Evolutionary conservation across 1,139 yeast species (phyloP).

Genomic region (Scheffersomyces titani): DNA sequence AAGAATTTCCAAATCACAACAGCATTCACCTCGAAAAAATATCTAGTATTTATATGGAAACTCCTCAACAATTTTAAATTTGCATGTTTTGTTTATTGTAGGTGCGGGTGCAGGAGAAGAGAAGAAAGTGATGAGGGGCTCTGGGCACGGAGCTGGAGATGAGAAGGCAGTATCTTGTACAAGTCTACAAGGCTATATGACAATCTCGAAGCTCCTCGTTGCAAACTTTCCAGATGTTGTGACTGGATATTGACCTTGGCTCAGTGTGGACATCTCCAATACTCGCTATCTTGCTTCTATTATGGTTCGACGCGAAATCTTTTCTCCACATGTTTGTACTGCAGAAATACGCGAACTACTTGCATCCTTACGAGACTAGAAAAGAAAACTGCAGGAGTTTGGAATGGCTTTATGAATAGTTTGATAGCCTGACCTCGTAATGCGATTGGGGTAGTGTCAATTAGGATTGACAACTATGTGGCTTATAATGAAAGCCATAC

Average conservation of each 20-base stretch:
- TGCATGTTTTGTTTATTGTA: neutral
- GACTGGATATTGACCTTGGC: neutral
- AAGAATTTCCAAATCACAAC: neutral
- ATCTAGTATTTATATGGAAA: neutral
- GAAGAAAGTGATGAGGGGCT: neutral
- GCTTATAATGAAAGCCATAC: neutral
- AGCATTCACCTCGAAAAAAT: neutral
- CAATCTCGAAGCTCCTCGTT: too few species aligned
- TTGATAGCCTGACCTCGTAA: neutral
- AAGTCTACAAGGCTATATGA: too few species aligned
- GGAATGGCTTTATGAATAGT: neutral
- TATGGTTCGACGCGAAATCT: neutral
- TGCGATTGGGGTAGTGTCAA: neutral
- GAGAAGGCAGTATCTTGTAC: neutral
- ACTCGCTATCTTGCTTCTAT: neutral
- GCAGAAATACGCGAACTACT: neutral
- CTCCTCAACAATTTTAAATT: neutral
- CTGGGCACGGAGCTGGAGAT: neutral
- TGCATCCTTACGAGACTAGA: neutral
- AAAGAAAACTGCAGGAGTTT: neutral
- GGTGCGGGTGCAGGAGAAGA: neutral
- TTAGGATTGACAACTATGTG: neutral
- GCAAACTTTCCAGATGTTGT: neutral
- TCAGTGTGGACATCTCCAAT: neutral
- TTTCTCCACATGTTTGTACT: neutral